Evolutionary conservation across 306 rosid genomes (phyloP).

Genomic region (Malus sieversii): DNA sequence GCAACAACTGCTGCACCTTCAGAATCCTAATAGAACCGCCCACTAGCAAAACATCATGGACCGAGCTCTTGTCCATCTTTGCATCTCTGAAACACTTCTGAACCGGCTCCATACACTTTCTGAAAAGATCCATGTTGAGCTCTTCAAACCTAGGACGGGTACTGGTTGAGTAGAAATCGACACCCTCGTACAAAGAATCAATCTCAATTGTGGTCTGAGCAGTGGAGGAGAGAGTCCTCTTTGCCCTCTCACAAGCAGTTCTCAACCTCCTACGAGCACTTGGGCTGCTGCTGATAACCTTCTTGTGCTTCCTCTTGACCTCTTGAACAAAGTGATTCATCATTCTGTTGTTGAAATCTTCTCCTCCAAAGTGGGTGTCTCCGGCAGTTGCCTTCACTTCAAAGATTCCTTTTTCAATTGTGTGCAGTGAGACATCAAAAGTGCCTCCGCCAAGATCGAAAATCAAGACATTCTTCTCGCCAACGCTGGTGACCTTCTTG

Average conservation of each 20-base stretch:
- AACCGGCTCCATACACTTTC: slow-evolving; percentile 74
- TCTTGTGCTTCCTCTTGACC: slow-evolving; percentile 66
- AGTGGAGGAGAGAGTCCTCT: no score
- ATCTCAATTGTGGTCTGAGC: slow-evolving; percentile 77
- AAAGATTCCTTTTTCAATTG: slow-evolving; percentile 68
- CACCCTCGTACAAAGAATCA: slow-evolving; percentile 64
- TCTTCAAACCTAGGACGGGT: slow-evolving; percentile 76
- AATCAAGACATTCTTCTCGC: slow-evolving; percentile 57
- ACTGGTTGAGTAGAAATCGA: slow-evolving; percentile 59
- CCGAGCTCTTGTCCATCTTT: slow-evolving; percentile 66
- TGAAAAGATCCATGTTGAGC: slow-evolving; percentile 69
- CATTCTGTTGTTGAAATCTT: slow-evolving; percentile 69
- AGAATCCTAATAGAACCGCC: slow-evolving; percentile 86
- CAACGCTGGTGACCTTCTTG: slow-evolving; percentile 49
- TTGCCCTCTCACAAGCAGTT: no score
- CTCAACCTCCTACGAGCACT: no score
- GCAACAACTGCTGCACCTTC: slow-evolving; percentile 64
- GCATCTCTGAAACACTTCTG: slow-evolving; percentile 36
- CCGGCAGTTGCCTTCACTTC: slow-evolving; percentile 77
- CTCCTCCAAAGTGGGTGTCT: slow-evolving; percentile 84
- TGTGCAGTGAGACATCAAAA: slow-evolving; percentile 54
- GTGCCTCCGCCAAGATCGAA: slow-evolving; percentile 45
- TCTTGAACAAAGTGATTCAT: slow-evolving; percentile 78
- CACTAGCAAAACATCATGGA: slow-evolving; percentile 73
- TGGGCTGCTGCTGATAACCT: no score